Evolutionary conservation across 2,329 filamentous ascomycete species (phyloP).

Genomic region (Hypoxylon rubiginosum): DNA sequence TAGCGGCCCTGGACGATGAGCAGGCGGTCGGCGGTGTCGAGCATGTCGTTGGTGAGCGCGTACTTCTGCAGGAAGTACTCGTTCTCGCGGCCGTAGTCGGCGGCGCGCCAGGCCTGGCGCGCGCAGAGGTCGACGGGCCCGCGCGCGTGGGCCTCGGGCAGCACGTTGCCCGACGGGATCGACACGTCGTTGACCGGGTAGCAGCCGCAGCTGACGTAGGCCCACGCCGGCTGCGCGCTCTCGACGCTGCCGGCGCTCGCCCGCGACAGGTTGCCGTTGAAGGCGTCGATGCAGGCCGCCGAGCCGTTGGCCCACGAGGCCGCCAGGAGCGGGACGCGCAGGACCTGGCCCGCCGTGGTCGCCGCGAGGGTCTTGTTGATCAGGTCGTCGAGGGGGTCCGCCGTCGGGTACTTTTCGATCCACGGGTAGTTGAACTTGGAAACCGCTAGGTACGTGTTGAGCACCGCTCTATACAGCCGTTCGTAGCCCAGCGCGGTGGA

Average conservation of each 20-base stretch:
- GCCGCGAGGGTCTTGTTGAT: conserved; percentile 31
- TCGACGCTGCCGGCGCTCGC: conserved; percentile 19
- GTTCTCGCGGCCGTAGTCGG: conserved; percentile 35
- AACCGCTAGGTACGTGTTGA: conserved; percentile 29
- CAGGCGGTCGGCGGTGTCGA: conserved; percentile 30
- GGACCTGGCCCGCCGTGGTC: conserved; percentile 23
- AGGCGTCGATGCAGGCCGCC: conserved; percentile 29
- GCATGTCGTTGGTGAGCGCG: conserved; percentile 23
- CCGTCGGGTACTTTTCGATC: conserved; percentile 31
- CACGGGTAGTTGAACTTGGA: conserved; percentile 43
- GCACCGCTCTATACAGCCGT: conserved; percentile 30
- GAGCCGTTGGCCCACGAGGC: conserved; percentile 32
- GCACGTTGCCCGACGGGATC: conserved; percentile 33
- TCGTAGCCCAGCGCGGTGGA: conserved; percentile 28
- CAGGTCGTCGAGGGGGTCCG: conserved; percentile 33
- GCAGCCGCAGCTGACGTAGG: conserved; percentile 31
- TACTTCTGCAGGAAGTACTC: conserved; percentile 43
- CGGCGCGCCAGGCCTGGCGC: conserved; percentile 20
- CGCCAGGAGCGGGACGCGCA: conserved; percentile 40
- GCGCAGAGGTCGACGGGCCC: conserved; percentile 32
- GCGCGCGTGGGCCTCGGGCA: conserved; percentile 34
- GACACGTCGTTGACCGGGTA: conserved; percentile 39
- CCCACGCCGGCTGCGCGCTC: conserved; percentile 28
- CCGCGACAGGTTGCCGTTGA: conserved; percentile 35
- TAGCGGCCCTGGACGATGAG: conserved; percentile 37